phyloP scores from a whole-genome alignment of 495 filamentous ascomycete genomes.

The Poronia punctata region DNA sequence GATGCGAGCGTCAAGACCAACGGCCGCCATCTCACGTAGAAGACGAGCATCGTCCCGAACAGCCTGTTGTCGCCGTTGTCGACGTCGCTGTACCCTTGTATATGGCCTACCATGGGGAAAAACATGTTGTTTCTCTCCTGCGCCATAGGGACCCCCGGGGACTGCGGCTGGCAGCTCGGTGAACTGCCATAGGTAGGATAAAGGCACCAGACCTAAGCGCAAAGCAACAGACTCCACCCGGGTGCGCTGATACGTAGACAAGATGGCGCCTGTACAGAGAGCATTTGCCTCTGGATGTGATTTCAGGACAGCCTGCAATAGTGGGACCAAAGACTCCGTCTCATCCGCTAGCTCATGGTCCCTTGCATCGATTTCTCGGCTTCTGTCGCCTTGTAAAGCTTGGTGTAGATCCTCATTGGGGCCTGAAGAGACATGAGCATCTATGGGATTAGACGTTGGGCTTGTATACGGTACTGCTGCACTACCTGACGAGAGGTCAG shows the following conservation, averaged over 20 bases:
- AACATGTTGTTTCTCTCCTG: too few species aligned
- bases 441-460: slow-evolving; percentile 1
- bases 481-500: slow-evolving; percentile 7
- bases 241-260: slow-evolving; percentile 92
- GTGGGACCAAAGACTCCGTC: slow-evolving; percentile 74
- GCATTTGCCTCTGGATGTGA: slow-evolving; percentile 74
- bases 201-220: slow-evolving; percentile 66
- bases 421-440: slow-evolving; percentile 1
- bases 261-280: slow-evolving; percentile 82
- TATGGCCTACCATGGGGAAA: too few species aligned
- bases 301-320: slow-evolving; percentile 55
- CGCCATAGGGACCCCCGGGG: slow-evolving; percentile 1
- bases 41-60: slow-evolving; percentile 40
- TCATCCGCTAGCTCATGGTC: slow-evolving; percentile 51
- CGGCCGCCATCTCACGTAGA: slow-evolving; percentile 71
- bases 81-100: too few species aligned
- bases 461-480: not conserved
- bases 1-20: slow-evolving; percentile 74
- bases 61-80: not conserved
- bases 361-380: not conserved
- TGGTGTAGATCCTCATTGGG: not conserved
- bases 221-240: slow-evolving; percentile 81
- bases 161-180: slow-evolving; percentile 52
- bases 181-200: slow-evolving; percentile 89
- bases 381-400: not conserved